These are phyloP conservation scores for Colletotrichum simmondsii DNA, from an alignment of 2,329 filamentous ascomycete species.

Conservation along the genomic window DNA sequence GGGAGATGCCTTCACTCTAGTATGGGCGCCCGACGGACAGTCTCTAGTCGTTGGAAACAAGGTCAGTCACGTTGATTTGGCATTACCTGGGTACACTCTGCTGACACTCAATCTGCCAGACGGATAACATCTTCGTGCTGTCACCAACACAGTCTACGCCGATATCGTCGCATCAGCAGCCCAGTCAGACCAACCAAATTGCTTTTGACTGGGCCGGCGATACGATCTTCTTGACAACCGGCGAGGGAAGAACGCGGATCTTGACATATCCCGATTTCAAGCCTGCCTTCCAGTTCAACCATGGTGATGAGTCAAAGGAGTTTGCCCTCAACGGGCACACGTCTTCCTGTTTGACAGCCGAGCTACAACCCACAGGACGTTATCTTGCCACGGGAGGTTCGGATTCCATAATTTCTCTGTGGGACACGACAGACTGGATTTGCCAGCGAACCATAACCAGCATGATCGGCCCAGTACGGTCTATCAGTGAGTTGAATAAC, in stretches of 20 bases:
- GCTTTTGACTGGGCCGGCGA: constrained; percentile 79
- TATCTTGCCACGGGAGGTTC: constrained; percentile 81
- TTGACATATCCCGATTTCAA: constrained; percentile 74
- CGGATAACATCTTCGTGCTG: constrained; percentile 71
- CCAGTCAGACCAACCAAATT: constrained; percentile 76
- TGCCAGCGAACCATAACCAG: constrained; percentile 77
- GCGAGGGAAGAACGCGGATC: constrained; percentile 77
- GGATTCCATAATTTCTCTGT: constrained; percentile 80
- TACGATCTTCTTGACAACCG: constrained; percentile 77
- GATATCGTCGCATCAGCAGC: constrained; percentile 69
- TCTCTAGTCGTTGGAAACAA: constrained; percentile 79
- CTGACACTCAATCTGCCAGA: constrained; percentile 51
- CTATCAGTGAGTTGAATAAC: constrained; percentile 64
- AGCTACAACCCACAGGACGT: constrained; percentile 76
- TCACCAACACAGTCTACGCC: constrained; percentile 68
- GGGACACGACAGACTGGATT: constrained; percentile 83
- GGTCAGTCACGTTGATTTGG: constrained; percentile 53
- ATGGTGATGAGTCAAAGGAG: constrained; percentile 57
- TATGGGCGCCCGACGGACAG: constrained; percentile 78
- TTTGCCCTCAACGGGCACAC: constrained; percentile 79
- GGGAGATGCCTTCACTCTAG: constrained; percentile 76
- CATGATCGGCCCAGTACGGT: constrained; percentile 76
- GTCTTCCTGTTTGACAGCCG: constrained; percentile 75
- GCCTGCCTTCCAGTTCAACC: constrained; percentile 62
- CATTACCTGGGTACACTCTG: not conserved